Evolutionary conservation across 192 early-diverging fungal genomes (phyloP).

Genomic region (Entomortierella lignicola): DNA sequence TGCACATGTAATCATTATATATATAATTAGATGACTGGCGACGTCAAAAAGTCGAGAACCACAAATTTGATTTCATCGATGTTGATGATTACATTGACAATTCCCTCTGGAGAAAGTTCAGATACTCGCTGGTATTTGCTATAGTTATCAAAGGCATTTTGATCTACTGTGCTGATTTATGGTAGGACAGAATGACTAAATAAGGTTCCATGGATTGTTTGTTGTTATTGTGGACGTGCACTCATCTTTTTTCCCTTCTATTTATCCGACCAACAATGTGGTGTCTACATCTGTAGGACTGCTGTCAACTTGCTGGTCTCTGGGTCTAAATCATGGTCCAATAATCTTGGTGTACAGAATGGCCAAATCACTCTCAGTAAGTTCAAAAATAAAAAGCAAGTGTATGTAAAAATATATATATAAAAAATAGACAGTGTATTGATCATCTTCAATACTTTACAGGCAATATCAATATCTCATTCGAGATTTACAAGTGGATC

Average conservation of each 20-base stretch:
- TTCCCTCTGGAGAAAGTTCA: constrained; percentile 53
- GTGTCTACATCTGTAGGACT: constrained; percentile 18
- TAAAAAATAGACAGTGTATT: no score
- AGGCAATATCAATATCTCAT: constrained; percentile 29
- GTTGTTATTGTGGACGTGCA: no score
- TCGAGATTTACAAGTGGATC: constrained; percentile 59
- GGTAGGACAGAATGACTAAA: no score
- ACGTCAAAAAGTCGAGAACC: constrained; percentile 79
- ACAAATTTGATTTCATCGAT: constrained; percentile 91
- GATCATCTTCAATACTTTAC: no score
- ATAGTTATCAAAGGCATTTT: constrained; percentile 77
- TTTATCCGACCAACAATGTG: background rate
- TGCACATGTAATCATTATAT: no score
- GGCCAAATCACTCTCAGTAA: constrained; percentile 5
- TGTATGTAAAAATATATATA: no score
- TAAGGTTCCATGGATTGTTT: no score
- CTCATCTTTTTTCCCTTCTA: background rate
- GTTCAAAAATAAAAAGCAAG: no score
- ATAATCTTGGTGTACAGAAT: constrained; percentile 15
- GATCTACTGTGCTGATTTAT: constrained; percentile 86
- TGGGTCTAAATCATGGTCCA: constrained; percentile 20
- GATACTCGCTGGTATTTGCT: constrained; percentile 70
- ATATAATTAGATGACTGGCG: constrained; percentile 71
- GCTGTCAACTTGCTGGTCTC: constrained; percentile 51
- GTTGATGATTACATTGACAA: constrained; percentile 74